Conservation (phyloP, 2,329 filamentous ascomycete species). For the Metarhizium sp. region DNA sequence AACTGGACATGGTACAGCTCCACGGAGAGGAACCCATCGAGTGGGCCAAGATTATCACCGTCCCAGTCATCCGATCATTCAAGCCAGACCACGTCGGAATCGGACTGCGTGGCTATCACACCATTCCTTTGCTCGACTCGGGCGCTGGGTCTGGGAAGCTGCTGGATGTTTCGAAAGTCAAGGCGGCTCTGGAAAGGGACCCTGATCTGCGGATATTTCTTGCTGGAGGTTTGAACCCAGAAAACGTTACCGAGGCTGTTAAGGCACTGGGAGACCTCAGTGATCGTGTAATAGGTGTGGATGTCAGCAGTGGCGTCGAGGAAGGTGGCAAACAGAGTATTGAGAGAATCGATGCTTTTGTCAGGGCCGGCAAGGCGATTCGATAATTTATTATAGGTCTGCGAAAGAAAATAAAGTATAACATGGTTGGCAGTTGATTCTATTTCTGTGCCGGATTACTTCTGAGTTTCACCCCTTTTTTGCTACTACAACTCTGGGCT, state of each 20-base stretch:
- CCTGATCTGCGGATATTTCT: conserved; percentile 65
- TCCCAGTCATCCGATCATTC: conserved; percentile 85
- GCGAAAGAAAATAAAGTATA: not conserved
- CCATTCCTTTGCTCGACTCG: conserved; percentile 76
- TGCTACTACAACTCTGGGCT: too few relatives aligned
- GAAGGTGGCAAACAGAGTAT: conserved; percentile 71
- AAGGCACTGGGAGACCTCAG: conserved; percentile 49
- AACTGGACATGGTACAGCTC: conserved; percentile 82
- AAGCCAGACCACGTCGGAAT: conserved; percentile 66
- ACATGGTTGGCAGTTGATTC: not conserved
- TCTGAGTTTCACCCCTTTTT: too few relatives aligned
- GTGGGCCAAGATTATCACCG: conserved; percentile 81
- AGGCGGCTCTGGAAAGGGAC: conserved; percentile 55
- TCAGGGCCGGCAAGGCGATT: conserved; percentile 61
- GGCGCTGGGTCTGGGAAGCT: conserved; percentile 75
- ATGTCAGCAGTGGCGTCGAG: conserved; percentile 93
- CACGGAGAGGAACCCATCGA: conserved; percentile 89
- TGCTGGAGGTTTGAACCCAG: conserved; percentile 74
- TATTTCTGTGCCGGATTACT: too few relatives aligned
- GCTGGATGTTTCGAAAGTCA: conserved; percentile 63
- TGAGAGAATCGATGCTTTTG: conserved; percentile 71
- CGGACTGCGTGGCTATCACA: conserved; percentile 69
- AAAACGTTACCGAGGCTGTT: conserved; percentile 65
- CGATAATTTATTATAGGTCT: conserved; percentile 25
- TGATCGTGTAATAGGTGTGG: conserved; percentile 66